Evolutionary conservation across 257 asterid species (phyloP).

Genomic region (Misopates orontium): DNA sequence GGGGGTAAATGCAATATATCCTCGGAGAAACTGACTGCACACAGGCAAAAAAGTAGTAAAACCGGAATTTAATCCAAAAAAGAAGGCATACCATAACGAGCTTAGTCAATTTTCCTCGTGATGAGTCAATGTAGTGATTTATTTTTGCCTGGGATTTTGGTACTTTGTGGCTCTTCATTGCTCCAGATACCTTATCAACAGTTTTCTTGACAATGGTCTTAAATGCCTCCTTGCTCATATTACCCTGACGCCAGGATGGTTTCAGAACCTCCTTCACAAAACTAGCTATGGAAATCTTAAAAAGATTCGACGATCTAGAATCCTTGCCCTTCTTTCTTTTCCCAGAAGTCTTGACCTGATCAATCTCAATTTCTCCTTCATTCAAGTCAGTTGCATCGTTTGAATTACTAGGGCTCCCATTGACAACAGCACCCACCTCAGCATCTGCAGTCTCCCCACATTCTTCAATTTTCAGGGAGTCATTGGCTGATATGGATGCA

Average conservation of each 20-base stretch:
- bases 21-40: conserved; percentile 5
- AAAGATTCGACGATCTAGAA: conserved; percentile 63
- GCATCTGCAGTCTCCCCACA: conserved; percentile 86
- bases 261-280: conserved; percentile 92
- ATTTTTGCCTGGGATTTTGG: conserved; percentile 89
- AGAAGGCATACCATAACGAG: conserved; percentile 84
- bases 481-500: conserved; percentile 40
- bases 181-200: conserved; percentile 98
- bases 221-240: conserved; percentile 98
- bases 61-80: conserved; percentile 23
- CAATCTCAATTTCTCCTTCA: conserved; percentile 71
- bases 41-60: conserved; percentile 21
- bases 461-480: conserved; percentile 62
- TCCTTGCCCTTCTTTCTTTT: conserved; percentile 66
- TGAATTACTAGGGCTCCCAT: conserved; percentile 64
- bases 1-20: background rate
- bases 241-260: conserved; percentile 99
- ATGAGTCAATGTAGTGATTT: conserved; percentile 79
- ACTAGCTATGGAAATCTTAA: conserved; percentile 73
- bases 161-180: conserved; percentile 75
- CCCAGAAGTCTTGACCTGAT: conserved; percentile 63
- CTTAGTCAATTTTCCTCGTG: conserved; percentile 86
- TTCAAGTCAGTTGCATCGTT: conserved; percentile 46
- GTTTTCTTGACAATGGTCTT: conserved; percentile 98
- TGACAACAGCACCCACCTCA: conserved; percentile 71